Base-by-base conservation (phyloP, 2,329 filamentous ascomycete species). In the Didymella exigua region DNA sequence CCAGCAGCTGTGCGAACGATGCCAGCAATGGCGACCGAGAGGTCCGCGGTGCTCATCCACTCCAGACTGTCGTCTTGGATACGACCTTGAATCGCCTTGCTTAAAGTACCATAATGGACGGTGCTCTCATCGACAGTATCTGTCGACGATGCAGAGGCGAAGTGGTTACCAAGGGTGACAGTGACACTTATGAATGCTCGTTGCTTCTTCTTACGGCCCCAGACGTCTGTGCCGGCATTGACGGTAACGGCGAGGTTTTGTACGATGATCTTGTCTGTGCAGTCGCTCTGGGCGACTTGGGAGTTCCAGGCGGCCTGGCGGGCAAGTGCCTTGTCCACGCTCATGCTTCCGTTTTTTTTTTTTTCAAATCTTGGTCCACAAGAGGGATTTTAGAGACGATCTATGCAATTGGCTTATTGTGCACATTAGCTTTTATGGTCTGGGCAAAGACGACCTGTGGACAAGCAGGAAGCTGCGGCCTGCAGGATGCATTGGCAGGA, bases 41-140 rank as follows among this genome's bases (percentile, higher is more conserved):
- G 49, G 2, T 65, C 63, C 27, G 54, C 56, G 1, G 68, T 69
- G 9, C 59, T 60, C 23, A 61, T 59, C 72, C 72, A 75, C 2
- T 51, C 46, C 11, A 38, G 33, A 14, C 43, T 43, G 8, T 51
- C 37, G 2, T 71, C 58, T 40, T 75, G 71, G 23, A 87, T 68
- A 11, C 76, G 77, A 21, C 74, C 72, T 27, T 88, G 75, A 13
- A 92, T 79, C 0, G 80, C 79, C 75, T 91, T 91, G 76, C 85
- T 87, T 13, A 92, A 79, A 9, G 78, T 80, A 2, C 89, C 89
- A 67, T 93, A 93, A 76, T 93, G 88, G 21, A 91, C 84, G 2
- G 89, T 92, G 68, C 89, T 89, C n/a, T 75, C 73, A 40, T 85
- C 82, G 29, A 93, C 81, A 8, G 76, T 76, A 75, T 93, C 89